Base-by-base conservation (phyloP, 1,284 basidiomycete species). In the Calocybe gambosa region DNA sequence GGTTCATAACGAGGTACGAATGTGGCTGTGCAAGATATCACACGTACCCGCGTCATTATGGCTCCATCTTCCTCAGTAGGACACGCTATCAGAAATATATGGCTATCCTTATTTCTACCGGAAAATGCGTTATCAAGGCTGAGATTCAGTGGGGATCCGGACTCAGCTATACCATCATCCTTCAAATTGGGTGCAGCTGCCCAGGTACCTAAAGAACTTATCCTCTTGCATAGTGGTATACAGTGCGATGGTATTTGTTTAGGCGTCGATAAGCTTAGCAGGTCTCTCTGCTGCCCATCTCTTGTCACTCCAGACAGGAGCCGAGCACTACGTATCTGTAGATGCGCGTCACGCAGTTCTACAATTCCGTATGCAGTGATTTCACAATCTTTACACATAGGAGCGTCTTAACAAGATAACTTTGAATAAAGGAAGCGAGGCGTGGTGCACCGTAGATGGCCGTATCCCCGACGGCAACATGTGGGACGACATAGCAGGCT, bases 271-370 rank as follows among this genome's bases (percentile, higher is more conserved):
- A 13, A 80, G 76, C 0, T 64, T 80, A 1, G 65, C 78, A 4
- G 78, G 70, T 1, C 64, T 82, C 5, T 68, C 77, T 23, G 74
- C 78, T 2, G 73, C 75, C 2, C 62, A 76, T 45, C 64, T 82
- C 19, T 69, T 80, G 55, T 58, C 63, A 13, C 59, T 80, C 15
- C 62, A 71, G 37, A 75, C 75, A 0, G 70, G 73, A 0, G 47
- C 67, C 2, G 58, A 64, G 45, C 78, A 81, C 54, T 63, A 66
- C 16, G 77, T 83, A 1, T 57, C 59, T 2, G 78, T 82, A 1
- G 66, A 80, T 50, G 74, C 75, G 12, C 60, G 77, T 31, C 78
- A 82, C 59, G 80, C 80, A 3, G 68, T 69, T 1, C 62, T 83
- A 15, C 73, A 77, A 45, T 82, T 79, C 57, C 73, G 78, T 78